These are phyloP conservation scores for Alternaria gaisen DNA, from an alignment of 2,329 filamentous ascomycete species.

Conservation along the genomic window DNA sequence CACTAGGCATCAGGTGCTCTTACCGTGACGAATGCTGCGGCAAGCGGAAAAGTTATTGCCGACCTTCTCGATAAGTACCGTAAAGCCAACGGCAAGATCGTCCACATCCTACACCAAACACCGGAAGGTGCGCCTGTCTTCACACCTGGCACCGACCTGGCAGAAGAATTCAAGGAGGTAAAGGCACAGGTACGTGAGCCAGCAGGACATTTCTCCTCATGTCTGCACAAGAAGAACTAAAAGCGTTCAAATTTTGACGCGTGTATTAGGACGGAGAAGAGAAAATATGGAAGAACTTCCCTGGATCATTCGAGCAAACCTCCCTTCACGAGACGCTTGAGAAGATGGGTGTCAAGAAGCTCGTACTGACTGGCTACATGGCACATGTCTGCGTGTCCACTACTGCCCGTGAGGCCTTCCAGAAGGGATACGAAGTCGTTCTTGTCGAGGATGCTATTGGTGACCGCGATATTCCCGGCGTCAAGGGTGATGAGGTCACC, in stretches of 20 bases:
- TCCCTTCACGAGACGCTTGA: slow-evolving; percentile 65
- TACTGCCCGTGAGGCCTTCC: slow-evolving; percentile 67
- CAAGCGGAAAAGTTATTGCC: slow-evolving; percentile 66
- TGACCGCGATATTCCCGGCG: slow-evolving; percentile 72
- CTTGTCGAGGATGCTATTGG: slow-evolving; percentile 70
- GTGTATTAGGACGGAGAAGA: slow-evolving; percentile 60
- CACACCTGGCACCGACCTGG: slow-evolving; percentile 68
- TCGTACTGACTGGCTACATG: slow-evolving; percentile 70
- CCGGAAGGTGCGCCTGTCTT: slow-evolving; percentile 72
- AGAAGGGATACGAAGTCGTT: slow-evolving; percentile 71
- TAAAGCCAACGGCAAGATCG: slow-evolving; percentile 61
- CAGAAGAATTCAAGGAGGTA: slow-evolving; percentile 68
- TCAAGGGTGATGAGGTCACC: slow-evolving; percentile 63
- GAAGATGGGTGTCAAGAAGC: slow-evolving; percentile 62
- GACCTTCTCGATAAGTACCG: slow-evolving; percentile 68
- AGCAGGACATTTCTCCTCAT: background rate
- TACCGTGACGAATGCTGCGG: slow-evolving; percentile 62
- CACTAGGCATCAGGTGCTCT: slow-evolving; percentile 62
- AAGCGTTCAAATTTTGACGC: background rate
- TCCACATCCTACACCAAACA: slow-evolving; percentile 69
- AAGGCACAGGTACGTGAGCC: slow-evolving; percentile 51
- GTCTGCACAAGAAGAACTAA: background rate
- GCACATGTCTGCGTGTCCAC: slow-evolving; percentile 72
- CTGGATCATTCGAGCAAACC: slow-evolving; percentile 69
- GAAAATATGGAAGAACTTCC: slow-evolving; percentile 64